Evolutionary conservation across 768 basidiomycete genomes (phyloP), one percentile per base, ranked within the genome.

Genomic region (Leucogyrophana mollusca): DNA sequence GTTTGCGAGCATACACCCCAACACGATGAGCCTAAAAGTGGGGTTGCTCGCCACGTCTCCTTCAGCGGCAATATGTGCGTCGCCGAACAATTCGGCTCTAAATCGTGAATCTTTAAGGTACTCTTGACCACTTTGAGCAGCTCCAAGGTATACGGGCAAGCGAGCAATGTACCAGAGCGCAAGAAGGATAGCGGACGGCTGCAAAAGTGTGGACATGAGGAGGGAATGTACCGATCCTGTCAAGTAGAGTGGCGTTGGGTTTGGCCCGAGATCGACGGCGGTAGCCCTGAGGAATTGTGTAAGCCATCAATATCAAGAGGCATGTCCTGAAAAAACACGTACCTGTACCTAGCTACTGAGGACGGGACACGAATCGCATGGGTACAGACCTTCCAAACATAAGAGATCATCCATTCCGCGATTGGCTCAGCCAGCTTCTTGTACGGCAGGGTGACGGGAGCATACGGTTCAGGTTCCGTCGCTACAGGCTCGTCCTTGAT

Each of bases 1-100:
- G 64, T 90, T 90, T 16, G 88, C 87, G 25, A 91, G 70, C 87
- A 91, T 90, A 51, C 82, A 89, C 16, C 89, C 89, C 18, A 91
- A 72, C 18, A 91, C 77, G 47, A 90, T 72, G 34, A 91, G 72
- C 43, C 85, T 80, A 64, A 90, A 90, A 9, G 85, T 80, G 1
- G 81, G 82, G 49, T 73, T 76, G 5, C 73, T 70, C 58, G 87
- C 85, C 3, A 69, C 66, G 37, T 80, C 78, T 2, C 56, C 54
- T 33, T 81, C 79, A 21, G 64, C 56, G n/a, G 64, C 47, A 16
- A 71, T 56, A 37, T 63, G 62, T 14, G 63, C 56, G 49, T 80
- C 80, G 47, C 79, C 79, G 13, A 90, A 65, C 13, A 90, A 67
- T 34, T 83, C 79, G 24, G 67, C 69, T 57, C 86, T 78, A 62